Evolutionary conservation across 1,139 yeast species (phyloP).

Genomic region (Scheffersomyces cryptocercus): DNA sequence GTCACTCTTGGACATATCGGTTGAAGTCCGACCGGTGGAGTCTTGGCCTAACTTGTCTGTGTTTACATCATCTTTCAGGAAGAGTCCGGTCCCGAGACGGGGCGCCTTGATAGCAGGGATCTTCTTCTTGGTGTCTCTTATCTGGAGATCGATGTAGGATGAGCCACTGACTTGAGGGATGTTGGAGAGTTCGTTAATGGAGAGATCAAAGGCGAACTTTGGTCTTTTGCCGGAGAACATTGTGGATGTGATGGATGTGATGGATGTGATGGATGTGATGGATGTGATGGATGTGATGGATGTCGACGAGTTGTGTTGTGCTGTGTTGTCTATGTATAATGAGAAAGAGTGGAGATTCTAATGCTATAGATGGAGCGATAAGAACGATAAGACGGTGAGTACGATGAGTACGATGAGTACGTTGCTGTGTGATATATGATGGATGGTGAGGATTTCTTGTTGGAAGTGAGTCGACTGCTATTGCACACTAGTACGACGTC

Average conservation of each 20-base stretch:
- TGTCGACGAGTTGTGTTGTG: too few species aligned
- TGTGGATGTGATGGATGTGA: neutral
- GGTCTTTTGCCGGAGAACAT: conserved; percentile 25
- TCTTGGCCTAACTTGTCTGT: neutral
- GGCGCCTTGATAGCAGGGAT: conserved; percentile 1
- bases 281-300: too few species aligned
- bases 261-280: too few species aligned
- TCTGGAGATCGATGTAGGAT: conserved; percentile 56
- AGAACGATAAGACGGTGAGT: too few species aligned
- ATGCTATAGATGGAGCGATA: too few species aligned
- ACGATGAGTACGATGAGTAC: too few species aligned
- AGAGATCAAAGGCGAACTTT: conserved; percentile 58
- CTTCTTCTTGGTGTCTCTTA: conserved; percentile 27
- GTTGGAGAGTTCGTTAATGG: conserved; percentile 71
- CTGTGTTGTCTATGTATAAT: too few species aligned
- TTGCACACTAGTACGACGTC: too few species aligned
- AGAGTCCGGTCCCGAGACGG: neutral
- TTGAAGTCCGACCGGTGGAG: neutral
- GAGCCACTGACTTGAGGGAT: conserved; percentile 78
- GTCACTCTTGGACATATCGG: neutral
- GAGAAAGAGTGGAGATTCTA: too few species aligned
- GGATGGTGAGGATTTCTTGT: too few species aligned
- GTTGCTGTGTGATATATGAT: too few species aligned
- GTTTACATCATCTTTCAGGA: neutral
- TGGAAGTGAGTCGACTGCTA: too few species aligned